Base-by-base conservation (phyloP, 805 yeast species). In the Candida broadrunensis region DNA sequence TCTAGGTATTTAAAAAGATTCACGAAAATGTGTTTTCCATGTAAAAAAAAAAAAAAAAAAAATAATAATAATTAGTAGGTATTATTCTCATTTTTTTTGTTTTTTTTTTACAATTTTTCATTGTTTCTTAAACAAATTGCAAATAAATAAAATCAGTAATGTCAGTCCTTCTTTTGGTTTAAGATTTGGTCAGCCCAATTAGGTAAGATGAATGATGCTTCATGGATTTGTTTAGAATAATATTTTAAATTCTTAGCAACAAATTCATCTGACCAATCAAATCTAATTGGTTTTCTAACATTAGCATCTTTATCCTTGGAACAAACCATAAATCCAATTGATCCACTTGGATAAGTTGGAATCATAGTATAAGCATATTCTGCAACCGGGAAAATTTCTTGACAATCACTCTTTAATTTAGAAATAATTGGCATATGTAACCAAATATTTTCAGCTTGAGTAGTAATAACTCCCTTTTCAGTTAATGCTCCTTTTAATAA, bases 281-380 rank as follows among this genome's bases (percentile, higher is more conserved):
- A 63, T 64, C 97, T 80, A 47, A 78, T 50, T 36, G 98, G 97
- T 49, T 65, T 72, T 54, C 67, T 73, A 43, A 91, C 85, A 48
- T 83, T 72, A 37, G 83, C 81, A 19, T 64, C 52, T 13, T 77
- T 60, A 58, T 86, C 85, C 72, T 89, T 91, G 48, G 84, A 77
- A 65, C 97, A 90, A 45, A 91, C 90, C 96, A 91, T 88, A 70
- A 93, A 88, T n/a, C 98, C 99, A 58, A 91, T 85, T 64, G 89
- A 95, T 49, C 99, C 99, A 15, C 96, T 83, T 49, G 99, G 96
- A 60, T 91, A 91, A 44, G 98, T 90, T 60, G 99, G 99, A 52
- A 90, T 88, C 59, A 93, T 80, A 44, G 95, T 85, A 72, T 87
- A 86, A 25, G 95, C 89, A 63, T 89, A 90, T 60, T 85, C 93